Percentiles rank a stretch among this genome's conserved stretches.
phyloP scores from a whole-genome alignment of 2,329 filamentous ascomycete species.

The Hyphodiscus sp. region DNA sequence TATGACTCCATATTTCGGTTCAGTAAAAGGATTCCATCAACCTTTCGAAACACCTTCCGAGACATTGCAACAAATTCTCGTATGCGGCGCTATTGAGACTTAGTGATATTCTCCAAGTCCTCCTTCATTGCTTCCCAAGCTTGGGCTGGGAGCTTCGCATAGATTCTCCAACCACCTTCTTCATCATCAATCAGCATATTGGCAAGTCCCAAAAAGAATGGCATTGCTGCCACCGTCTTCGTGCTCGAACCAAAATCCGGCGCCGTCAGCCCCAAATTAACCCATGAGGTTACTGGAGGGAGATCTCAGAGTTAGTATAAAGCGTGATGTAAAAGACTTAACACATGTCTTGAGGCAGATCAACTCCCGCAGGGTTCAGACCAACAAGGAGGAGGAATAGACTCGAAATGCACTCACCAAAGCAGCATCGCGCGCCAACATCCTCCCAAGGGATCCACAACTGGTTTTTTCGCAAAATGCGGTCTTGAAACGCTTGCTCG shows the following conservation, averaged over 20 bases:
- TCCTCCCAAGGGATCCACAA: neutral
- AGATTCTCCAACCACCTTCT: neutral
- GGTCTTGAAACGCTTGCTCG: neutral
- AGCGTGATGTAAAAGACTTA: too few species aligned
- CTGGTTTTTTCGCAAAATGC: neutral
- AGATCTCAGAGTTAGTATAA: too few species aligned
- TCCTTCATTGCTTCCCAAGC: neutral
- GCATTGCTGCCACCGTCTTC: neutral
- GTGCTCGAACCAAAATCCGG: neutral
- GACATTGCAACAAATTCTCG: too few species aligned
- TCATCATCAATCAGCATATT: neutral
- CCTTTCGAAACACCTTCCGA: too few species aligned
- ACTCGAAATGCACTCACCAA: too few species aligned
- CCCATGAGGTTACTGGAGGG: neutral
- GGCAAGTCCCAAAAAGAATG: neutral
- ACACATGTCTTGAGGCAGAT: too few species aligned
- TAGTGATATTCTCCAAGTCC: neutral
- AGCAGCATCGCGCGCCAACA: neutral
- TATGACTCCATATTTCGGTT: too few species aligned
- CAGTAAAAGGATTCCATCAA: too few species aligned
- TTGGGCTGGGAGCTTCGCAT: neutral
- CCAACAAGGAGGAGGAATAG: too few species aligned
- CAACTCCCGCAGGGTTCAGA: too few species aligned
- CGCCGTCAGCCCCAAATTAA: neutral
- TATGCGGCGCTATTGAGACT: too few species aligned